phyloP scores from a whole-genome alignment of 2,329 filamentous ascomycete species.

The Whalleya microplaca region DNA sequence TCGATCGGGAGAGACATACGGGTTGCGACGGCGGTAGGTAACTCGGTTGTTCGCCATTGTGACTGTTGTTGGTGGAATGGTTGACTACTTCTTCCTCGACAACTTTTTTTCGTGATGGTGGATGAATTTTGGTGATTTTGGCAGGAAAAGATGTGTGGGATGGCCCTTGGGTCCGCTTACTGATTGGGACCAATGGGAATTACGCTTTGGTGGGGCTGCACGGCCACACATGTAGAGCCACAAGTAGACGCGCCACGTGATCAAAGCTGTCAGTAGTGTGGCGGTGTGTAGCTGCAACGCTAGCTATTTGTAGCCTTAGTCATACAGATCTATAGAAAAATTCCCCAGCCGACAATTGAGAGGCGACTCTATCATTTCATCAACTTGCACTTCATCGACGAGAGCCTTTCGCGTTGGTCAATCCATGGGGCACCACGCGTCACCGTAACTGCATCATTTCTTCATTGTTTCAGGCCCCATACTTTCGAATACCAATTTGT shows the following conservation, averaged over 20 bases:
- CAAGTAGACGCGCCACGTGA: not conserved
- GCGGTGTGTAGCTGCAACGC: slow-evolving; percentile 3
- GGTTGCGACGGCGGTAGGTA: slow-evolving; percentile 77
- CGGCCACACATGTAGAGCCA: slow-evolving; percentile 12
- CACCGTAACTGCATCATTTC: slow-evolving; percentile 13
- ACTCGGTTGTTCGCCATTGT: slow-evolving; percentile 64
- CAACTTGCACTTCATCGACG: slow-evolving; percentile 16
- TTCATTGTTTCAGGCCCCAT: slow-evolving; percentile 7
- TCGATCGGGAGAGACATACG: slow-evolving; percentile 59
- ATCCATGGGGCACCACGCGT: slow-evolving; percentile 24
- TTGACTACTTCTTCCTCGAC: slow-evolving; percentile 31
- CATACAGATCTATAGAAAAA: slow-evolving; percentile 31
- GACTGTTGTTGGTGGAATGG: slow-evolving; percentile 41
- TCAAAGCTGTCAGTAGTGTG: not conserved
- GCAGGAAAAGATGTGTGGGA: slow-evolving; percentile 32
- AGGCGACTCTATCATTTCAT: slow-evolving; percentile 23
- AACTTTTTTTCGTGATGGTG: slow-evolving; percentile 35
- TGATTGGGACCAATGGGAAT: slow-evolving; percentile 28
- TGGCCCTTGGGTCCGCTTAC: slow-evolving; percentile 34
- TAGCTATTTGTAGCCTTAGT: slow-evolving; percentile 12
- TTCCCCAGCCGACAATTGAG: slow-evolving; percentile 28
- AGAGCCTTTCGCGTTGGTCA: slow-evolving; percentile 27
- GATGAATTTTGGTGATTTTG: slow-evolving; percentile 37
- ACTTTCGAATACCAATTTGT: slow-evolving; percentile 5
- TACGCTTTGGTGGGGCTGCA: slow-evolving; percentile 2